A percentile compares a stretch with the other conserved stretches of the same genome.
Evolutionary conservation across 192 early-diverging fungal genomes (phyloP).

Genomic region (Backusella psychrophila): DNA sequence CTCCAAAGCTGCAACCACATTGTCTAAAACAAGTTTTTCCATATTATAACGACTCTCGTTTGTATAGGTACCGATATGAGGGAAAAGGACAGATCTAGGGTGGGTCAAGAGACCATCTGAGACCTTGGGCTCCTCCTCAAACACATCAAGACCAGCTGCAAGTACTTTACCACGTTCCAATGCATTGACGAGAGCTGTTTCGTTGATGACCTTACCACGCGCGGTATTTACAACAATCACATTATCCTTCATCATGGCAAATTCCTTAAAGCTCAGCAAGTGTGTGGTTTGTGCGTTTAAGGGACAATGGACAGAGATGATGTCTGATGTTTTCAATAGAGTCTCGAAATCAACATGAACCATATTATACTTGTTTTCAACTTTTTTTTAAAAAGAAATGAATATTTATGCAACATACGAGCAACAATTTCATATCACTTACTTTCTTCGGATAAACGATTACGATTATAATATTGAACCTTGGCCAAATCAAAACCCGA

Average conservation of each 20-base stretch:
- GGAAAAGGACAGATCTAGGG: conserved; percentile 42
- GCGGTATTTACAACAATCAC: conserved; percentile 50
- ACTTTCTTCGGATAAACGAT: conserved; percentile 39
- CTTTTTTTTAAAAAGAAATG: conserved; percentile 11
- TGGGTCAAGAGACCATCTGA: conserved; percentile 40
- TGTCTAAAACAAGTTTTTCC: conserved; percentile 41
- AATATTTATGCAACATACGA: no score
- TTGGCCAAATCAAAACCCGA: conserved; percentile 44
- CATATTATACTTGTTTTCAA: conserved; percentile 42
- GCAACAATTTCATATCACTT: background rate
- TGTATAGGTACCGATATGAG: conserved; percentile 46
- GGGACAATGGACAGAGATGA: conserved; percentile 45
- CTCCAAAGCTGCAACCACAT: conserved; percentile 32
- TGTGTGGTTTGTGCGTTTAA: conserved; percentile 39
- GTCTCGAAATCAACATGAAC: conserved; percentile 49
- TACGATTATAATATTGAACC: conserved; percentile 46
- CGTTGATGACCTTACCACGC: conserved; percentile 46
- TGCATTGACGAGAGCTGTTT: conserved; percentile 46
- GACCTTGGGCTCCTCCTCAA: conserved; percentile 43
- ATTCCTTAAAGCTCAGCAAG: conserved; percentile 37
- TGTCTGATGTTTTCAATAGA: conserved; percentile 45
- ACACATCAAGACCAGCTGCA: conserved; percentile 27
- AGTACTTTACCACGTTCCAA: conserved; percentile 46
- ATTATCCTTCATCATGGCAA: conserved; percentile 47
- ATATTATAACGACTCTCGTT: conserved; percentile 41